A percentile compares a stretch with the other conserved stretches of the same genome.
These are phyloP conservation scores for Mycogone perniciosa DNA, from an alignment of 2,329 filamentous ascomycete species.

Conservation along the genomic window DNA sequence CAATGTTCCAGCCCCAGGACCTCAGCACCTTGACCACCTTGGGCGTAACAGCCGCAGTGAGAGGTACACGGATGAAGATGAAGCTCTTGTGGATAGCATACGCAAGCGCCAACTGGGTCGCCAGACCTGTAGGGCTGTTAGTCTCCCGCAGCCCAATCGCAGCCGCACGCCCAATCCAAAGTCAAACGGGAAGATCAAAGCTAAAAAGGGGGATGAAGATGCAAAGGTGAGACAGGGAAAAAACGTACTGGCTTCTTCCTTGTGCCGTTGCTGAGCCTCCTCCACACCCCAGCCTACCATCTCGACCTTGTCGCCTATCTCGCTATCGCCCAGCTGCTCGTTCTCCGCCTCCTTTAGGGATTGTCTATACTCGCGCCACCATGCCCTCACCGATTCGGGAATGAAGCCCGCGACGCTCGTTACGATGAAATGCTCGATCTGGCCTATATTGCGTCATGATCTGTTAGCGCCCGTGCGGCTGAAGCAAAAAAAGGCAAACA, in stretches of 20 bases:
- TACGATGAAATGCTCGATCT: conserved; percentile 61
- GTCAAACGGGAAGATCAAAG: background rate
- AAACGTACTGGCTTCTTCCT: conserved; percentile 67
- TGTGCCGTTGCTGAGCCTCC: conserved; percentile 54
- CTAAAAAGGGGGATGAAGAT: background rate
- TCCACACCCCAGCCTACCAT: conserved; percentile 55
- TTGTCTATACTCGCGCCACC: conserved; percentile 43
- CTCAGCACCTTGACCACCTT: conserved; percentile 88
- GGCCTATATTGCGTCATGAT: conserved; percentile 34
- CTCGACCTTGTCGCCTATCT: conserved; percentile 41
- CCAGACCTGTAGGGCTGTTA: conserved; percentile 44
- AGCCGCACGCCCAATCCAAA: background rate
- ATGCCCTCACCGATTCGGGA: conserved; percentile 51
- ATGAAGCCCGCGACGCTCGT: conserved; percentile 52
- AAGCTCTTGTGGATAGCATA: conserved; percentile 98
- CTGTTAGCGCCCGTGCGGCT: conserved; percentile 3
- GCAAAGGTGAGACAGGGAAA: background rate
- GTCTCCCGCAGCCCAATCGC: conserved; percentile 7
- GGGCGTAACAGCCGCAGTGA: conserved; percentile 84
- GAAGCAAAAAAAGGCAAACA: background rate
- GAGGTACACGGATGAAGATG: conserved; percentile 89
- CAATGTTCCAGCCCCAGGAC: conserved; percentile 91
- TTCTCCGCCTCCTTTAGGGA: conserved; percentile 41
- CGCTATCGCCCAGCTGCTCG: conserved; percentile 36
- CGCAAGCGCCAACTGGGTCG: conserved; percentile 82